phyloP scores from a whole-genome alignment of 2,329 filamentous ascomycete species.

The Monilinia vaccinii-corymbosi region DNA sequence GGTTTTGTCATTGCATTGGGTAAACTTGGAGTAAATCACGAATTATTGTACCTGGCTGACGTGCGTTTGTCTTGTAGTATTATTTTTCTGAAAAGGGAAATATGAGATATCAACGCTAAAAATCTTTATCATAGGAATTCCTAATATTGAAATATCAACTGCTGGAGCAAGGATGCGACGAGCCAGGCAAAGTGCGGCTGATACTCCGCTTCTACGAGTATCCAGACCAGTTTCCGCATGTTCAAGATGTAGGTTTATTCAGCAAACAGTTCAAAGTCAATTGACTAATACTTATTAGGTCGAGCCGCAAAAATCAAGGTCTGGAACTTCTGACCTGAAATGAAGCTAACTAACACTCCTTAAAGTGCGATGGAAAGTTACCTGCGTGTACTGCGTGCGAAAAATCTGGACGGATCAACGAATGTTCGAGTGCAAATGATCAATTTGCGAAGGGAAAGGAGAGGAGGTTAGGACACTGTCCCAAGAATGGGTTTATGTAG shows the following conservation, averaged over 20 bases:
- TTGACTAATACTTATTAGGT: slow-evolving; percentile 34
- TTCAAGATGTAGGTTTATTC: slow-evolving; percentile 51
- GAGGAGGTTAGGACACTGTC: slow-evolving; percentile 51
- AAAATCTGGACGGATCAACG: slow-evolving; percentile 73
- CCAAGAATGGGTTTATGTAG: not conserved
- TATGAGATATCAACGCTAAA: not conserved
- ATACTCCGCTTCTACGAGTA: slow-evolving; percentile 55
- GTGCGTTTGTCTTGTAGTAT: not conserved
- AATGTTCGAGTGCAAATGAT: slow-evolving; percentile 91
- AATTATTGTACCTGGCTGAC: not conserved
- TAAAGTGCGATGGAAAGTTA: slow-evolving; percentile 83
- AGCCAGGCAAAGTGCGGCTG: slow-evolving; percentile 19
- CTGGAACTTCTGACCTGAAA: slow-evolving; percentile 4
- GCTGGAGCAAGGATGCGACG: slow-evolving; percentile 16
- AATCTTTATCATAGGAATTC: not conserved
- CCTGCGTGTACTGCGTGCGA: slow-evolving; percentile 94
- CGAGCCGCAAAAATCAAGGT: slow-evolving; percentile 90
- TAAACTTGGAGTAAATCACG: not conserved
- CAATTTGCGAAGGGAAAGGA: slow-evolving; percentile 95
- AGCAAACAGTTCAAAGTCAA: not conserved
- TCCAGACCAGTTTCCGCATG: slow-evolving; percentile 73
- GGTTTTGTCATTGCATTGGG: not conserved
- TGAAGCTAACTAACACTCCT: slow-evolving; percentile 15
- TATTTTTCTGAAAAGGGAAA: not conserved
- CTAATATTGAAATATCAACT: not conserved